These are phyloP conservation scores for Boletellus ananas DNA, from an alignment of 768 basidiomycete genomes.

Conservation along the genomic window DNA sequence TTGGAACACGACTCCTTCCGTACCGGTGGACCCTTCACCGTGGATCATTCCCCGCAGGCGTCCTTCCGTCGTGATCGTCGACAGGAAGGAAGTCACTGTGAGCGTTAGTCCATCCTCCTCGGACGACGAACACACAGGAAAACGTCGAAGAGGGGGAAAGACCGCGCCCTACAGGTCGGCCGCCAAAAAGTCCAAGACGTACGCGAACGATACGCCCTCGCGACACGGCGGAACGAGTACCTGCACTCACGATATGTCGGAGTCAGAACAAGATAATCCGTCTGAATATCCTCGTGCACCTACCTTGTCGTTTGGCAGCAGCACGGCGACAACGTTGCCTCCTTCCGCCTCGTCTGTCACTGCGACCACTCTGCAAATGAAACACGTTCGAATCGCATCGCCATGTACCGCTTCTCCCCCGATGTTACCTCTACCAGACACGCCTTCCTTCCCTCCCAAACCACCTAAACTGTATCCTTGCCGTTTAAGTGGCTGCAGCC, in stretches of 20 bases:
- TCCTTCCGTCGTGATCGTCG: conserved; percentile 15
- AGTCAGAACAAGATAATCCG: background rate
- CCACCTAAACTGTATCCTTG: conserved; percentile 23
- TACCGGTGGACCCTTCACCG: conserved; percentile 1
- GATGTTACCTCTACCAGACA: background rate
- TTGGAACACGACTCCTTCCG: conserved; percentile 4
- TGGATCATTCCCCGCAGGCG: conserved; percentile 22
- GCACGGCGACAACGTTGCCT: background rate
- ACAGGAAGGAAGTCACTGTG: background rate
- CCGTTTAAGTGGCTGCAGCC: conserved; percentile 19
- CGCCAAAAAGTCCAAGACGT: conserved; percentile 13
- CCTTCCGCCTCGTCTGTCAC: conserved; percentile 4
- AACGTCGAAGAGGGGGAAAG: conserved; percentile 16
- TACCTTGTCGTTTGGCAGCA: background rate
- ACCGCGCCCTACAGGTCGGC: background rate
- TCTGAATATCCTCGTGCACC: background rate
- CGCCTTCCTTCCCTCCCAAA: conserved; percentile 1
- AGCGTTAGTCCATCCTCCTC: conserved; percentile 1
- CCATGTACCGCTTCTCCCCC: conserved; percentile 8
- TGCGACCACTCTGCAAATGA: conserved; percentile 9
- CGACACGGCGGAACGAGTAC: conserved; percentile 1
- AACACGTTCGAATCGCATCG: conserved; percentile 14
- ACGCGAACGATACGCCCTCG: conserved; percentile 8
- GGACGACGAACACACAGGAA: conserved; percentile 8
- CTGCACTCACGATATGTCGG: background rate